phyloP scores from a whole-genome alignment of 306 rosid species.

The Alnus glutinosa region DNA sequence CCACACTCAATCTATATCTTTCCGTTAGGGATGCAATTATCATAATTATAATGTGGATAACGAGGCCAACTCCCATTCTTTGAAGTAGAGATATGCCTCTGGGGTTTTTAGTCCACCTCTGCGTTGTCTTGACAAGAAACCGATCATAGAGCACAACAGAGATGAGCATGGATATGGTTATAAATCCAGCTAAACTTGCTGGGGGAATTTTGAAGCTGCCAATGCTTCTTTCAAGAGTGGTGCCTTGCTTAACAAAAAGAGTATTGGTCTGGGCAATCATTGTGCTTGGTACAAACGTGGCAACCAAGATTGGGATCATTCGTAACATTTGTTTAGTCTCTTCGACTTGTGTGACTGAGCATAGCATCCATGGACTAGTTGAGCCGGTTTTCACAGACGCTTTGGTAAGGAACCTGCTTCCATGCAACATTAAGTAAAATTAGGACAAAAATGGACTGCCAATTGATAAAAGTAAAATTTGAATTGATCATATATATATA shows the following conservation, averaged over 20 bases:
- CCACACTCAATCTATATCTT: slow-evolving; percentile 59
- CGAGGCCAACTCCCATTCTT: slow-evolving; percentile 81
- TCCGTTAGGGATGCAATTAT: slow-evolving; percentile 65
- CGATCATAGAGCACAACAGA: slow-evolving; percentile 78
- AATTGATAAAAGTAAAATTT: too few relatives aligned
- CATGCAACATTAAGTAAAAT: not conserved
- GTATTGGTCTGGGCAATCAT: slow-evolving; percentile 84
- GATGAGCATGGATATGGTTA: slow-evolving; percentile 74
- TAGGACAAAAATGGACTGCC: not conserved
- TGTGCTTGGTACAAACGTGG: slow-evolving; percentile 73
- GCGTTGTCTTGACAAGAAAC: slow-evolving; percentile 63
- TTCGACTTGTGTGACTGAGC: slow-evolving; percentile 89
- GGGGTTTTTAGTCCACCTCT: slow-evolving; percentile 59
- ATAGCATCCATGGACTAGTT: slow-evolving; percentile 40
- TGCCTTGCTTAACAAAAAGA: slow-evolving; percentile 88
- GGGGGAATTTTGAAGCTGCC: slow-evolving; percentile 77
- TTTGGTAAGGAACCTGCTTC: slow-evolving; percentile 43
- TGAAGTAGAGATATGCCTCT: slow-evolving; percentile 89
- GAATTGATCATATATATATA: too few relatives aligned
- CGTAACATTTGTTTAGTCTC: slow-evolving; percentile 74
- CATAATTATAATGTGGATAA: slow-evolving; percentile 64
- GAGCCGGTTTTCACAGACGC: slow-evolving; percentile 45
- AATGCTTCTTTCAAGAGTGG: slow-evolving; percentile 66
- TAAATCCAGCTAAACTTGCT: slow-evolving; percentile 69
- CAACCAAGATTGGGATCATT: slow-evolving; percentile 63